Evolutionary conservation across 768 basidiomycete species (phyloP), one percentile per base, ranked within the genome.

Genomic region (Podaxis rugospora): DNA sequence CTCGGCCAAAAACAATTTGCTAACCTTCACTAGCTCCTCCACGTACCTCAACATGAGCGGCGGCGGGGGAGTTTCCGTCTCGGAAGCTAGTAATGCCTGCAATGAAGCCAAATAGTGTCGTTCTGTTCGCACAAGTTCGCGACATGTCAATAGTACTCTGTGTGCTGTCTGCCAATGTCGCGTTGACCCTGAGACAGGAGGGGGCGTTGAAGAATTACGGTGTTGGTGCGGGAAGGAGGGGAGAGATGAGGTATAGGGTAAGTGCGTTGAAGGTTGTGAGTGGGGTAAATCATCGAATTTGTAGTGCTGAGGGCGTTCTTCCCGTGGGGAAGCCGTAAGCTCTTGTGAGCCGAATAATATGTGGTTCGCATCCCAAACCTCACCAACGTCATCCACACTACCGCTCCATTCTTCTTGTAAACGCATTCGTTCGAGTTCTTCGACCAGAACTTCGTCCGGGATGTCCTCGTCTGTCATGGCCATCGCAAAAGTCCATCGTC

Each of bases 41-140:
- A 85, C 72, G 63, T 88, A 80, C 9, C 76, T 68, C 21, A 78
- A 67, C 76, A 89, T 81, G 13, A 80, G 72, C 16, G 81, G 71
- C 6, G 86, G 81, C 21, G 84, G 82, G 1, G 78, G 74, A 5
- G 78, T 71, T 28, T 46, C 76, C 39, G 78, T 81, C 36, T 69
- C 72, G 62, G 74, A 77, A n/a, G 68, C 65, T 44, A 73, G 63
- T 28, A 79, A 68, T 3, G 58, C 59, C 18, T 67, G 71, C 42
- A 80, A 65, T 11, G 76, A 75, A 10, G 69, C 59, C 23, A 78
- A 71, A 58, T 79, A 80, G 51, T 76, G 75, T 25, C 77, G 72
- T 59, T 80, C 78, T 4, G 78, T 80, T 50, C 75, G 73, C 37
- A 78, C 70, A 32, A 78, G 64, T 65, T 80, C 78, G 13, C 77